Base-by-base conservation (phyloP, 768 basidiomycete species). In the Boletus vinaceobasis region DNA sequence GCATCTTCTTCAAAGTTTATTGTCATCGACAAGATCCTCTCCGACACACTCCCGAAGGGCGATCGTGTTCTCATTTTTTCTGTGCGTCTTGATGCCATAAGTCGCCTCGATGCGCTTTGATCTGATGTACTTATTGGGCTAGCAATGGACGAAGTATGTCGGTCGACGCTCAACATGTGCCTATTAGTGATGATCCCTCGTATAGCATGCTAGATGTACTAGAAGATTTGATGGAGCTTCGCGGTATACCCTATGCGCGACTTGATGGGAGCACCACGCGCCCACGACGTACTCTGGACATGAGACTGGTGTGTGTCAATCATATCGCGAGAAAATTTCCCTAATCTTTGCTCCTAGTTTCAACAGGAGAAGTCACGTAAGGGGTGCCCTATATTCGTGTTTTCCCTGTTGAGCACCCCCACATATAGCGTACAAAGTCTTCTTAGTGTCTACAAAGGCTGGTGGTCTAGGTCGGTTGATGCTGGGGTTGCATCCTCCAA, bases 31-130 rank as follows among this genome's bases (percentile, higher is more conserved):
- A 86, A 86, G 60, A 64, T 86, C 11, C 73, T 86, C 26, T 71
- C 72, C 9, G 76, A 84, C 44, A 70, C 80, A 46, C 71, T 86
- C 8, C 82, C 84, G 0, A 81, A 79, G 60, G 82, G 78, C 48
- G 85, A 86, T 59, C 74, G 79, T 32, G 84, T 86, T 15, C 73
- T 90, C 19, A 84, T 89, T 23, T 89, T 88, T 68, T 83, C 85
- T 56, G 84, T 82, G 54, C 43, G 79, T 71, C 23, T 51, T 47
- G 29, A 17, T 19, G 1, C 1, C 14, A 9, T 14, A 7, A 26
- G 5, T 23, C 11, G 14, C 19, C 23, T 43, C 7, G 15, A 31
- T 32, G 33, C 3, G 9, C 35, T 29, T 26, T 38, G 37, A 39
- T 59, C 58, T 64, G 29, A 65, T 14, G 13, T 44, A 31, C n/a